Percentiles rank a stretch among this genome's conserved stretches.
Conservation (phyloP, 1,284 basidiomycete species). For the Irpex rosettiformis region DNA sequence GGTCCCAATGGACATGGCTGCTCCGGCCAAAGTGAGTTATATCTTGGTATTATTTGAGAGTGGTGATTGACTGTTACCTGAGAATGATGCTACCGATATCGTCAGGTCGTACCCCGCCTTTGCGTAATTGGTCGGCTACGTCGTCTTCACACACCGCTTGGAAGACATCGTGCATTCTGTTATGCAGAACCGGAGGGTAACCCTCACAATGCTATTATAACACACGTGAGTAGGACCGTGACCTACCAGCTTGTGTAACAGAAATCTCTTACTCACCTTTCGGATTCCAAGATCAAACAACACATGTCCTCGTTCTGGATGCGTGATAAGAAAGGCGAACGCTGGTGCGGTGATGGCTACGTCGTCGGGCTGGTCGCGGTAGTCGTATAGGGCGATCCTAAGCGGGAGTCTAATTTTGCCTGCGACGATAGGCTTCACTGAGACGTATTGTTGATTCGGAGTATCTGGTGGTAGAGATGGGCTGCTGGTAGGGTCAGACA, state of each 20-base stretch:
- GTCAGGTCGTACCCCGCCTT: slow-evolving; percentile 3
- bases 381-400: slow-evolving; percentile 8
- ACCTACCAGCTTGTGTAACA: neutral
- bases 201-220: slow-evolving; percentile 5
- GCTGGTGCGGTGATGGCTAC: slow-evolving; percentile 2
- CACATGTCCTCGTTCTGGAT: slow-evolving; percentile 8
- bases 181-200: slow-evolving; percentile 6
- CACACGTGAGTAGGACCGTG: neutral
- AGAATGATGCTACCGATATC: slow-evolving; percentile 9
- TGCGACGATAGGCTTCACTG: slow-evolving; percentile 9
- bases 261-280: neutral
- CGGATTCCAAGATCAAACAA: slow-evolving; percentile 13
- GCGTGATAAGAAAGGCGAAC: slow-evolving; percentile 10
- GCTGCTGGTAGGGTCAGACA: neutral
- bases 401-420: slow-evolving; percentile 10
- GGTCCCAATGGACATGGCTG: slow-evolving; percentile 15
- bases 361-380: neutral
- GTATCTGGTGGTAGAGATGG: slow-evolving; percentile 7
- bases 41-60: neutral
- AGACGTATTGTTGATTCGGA: slow-evolving; percentile 7
- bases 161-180: neutral
- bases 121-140: slow-evolving; percentile 4
- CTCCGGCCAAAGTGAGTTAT: neutral
- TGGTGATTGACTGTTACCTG: slow-evolving; percentile 9
- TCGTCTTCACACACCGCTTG: slow-evolving; percentile 8